phyloP scores from a whole-genome alignment of 768 basidiomycete species.

The Lactarius deliciosus region DNA sequence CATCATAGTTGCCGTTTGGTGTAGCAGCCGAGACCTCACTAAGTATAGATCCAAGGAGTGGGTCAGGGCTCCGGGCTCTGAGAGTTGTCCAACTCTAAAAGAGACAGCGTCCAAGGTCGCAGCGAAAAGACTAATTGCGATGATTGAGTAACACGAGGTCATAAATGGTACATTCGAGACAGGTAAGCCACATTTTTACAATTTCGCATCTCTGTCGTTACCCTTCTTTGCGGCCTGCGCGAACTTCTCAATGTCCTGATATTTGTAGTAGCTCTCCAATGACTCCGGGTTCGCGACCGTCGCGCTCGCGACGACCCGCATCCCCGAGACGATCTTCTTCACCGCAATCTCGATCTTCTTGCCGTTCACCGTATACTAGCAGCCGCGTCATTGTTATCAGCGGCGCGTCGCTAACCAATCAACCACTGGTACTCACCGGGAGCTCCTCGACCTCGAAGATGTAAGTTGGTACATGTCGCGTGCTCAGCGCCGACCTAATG shows the following conservation, averaged over 20 bases:
- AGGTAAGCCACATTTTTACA: not conserved
- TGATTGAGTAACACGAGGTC: not conserved
- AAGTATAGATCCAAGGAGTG: too few relatives aligned
- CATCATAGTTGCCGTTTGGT: too few relatives aligned
- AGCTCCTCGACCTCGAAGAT: conserved; percentile 66
- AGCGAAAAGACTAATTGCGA: not conserved
- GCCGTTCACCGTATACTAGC: conserved; percentile 70
- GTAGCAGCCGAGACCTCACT: too few relatives aligned
- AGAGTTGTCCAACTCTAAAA: too few relatives aligned
- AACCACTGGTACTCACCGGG: conserved; percentile 49
- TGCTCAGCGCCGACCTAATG: conserved; percentile 60
- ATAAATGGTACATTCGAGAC: not conserved
- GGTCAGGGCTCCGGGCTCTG: not conserved
- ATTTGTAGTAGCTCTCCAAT: conserved; percentile 63
- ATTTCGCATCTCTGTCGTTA: not conserved
- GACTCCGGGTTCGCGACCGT: conserved; percentile 74
- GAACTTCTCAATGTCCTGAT: conserved; percentile 48
- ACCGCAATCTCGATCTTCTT: conserved; percentile 82
- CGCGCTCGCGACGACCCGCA: conserved; percentile 62
- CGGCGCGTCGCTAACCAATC: not conserved
- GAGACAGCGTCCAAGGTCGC: too few relatives aligned
- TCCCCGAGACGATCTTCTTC: conserved; percentile 74
- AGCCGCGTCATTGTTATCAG: not conserved
- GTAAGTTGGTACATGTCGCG: conserved; percentile 72
- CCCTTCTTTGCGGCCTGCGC: not conserved